A percentile compares a stretch with the other conserved stretches of the same genome.
Evolutionary conservation across 208 protist genomes (phyloP).

Genomic region (Sergeia podlipaevii): DNA sequence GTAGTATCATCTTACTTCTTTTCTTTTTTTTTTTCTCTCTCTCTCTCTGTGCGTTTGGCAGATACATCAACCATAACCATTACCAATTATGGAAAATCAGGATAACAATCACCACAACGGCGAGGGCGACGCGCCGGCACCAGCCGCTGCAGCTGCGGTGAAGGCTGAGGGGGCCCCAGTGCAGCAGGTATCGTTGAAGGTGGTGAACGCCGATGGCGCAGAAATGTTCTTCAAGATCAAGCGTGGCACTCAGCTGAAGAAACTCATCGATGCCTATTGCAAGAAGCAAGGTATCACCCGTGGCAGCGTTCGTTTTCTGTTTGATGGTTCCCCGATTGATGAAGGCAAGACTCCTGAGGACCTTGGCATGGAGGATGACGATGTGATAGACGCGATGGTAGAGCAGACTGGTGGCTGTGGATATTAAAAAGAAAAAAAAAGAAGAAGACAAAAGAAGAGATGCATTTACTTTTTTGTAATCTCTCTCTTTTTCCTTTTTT

Average conservation of each 20-base stretch:
- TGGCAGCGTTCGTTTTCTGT: constrained; percentile 94
- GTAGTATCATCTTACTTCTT: no score
- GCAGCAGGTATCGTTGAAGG: constrained; percentile 87
- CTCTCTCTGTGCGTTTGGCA: not conserved
- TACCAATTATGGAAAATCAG: not conserved
- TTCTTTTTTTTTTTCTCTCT: constrained; percentile 9
- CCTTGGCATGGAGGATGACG: constrained; percentile 93
- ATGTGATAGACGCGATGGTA: constrained; percentile 94
- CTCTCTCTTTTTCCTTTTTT: not conserved
- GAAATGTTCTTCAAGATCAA: constrained; percentile 98
- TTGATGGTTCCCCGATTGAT: constrained; percentile 92
- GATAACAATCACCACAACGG: constrained; percentile 31
- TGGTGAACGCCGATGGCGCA: constrained; percentile 90
- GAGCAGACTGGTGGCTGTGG: constrained; percentile 80
- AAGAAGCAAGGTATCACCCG: constrained; percentile 92
- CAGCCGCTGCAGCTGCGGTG: constrained; percentile 13
- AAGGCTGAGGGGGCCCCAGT: no score
- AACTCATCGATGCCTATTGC: constrained; percentile 97
- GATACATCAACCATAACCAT: not conserved
- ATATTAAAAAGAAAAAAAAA: constrained; percentile 7
- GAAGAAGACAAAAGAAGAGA: not conserved
- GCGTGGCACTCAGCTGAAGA: constrained; percentile 90
- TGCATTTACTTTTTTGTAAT: not conserved
- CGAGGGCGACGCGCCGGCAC: constrained; percentile 12
- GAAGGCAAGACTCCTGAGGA: constrained; percentile 92